Conservation (phyloP, 306 rosid genomes). For the Cucurbita argyrosperma region DNA sequence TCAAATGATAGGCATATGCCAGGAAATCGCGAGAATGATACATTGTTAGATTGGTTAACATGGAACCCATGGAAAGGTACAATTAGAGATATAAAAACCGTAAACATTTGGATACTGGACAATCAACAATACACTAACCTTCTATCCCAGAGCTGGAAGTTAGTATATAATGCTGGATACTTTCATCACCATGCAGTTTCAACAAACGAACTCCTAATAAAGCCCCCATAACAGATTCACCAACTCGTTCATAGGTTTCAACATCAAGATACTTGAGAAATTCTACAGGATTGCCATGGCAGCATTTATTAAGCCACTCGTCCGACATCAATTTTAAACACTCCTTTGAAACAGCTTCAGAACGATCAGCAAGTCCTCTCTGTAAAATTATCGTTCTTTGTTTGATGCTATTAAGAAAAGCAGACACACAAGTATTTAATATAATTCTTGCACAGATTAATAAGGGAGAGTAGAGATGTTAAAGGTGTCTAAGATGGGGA, state of each 20-base stretch:
- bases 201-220: conserved; percentile 54
- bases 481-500: background rate
- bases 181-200: conserved; percentile 34
- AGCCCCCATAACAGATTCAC: conserved; percentile 66
- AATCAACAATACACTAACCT: conserved; percentile 24
- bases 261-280: conserved; percentile 90
- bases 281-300: conserved; percentile 49
- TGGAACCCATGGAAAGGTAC: background rate
- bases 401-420: conserved; percentile 46
- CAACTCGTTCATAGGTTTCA: conserved; percentile 85
- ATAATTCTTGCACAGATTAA: background rate
- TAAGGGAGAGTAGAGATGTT: background rate
- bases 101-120: background rate
- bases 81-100: background rate
- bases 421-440: background rate
- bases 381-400: conserved; percentile 60
- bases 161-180: conserved; percentile 41
- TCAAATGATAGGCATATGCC: background rate
- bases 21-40: background rate
- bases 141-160: conserved; percentile 19
- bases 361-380: conserved; percentile 92
- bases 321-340: conserved; percentile 81
- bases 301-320: conserved; percentile 72
- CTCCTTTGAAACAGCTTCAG: conserved; percentile 66
- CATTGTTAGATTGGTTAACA: background rate